Evolutionary conservation across 2,329 filamentous ascomycete genomes (phyloP).

Genomic region (Paraphoma sp.): DNA sequence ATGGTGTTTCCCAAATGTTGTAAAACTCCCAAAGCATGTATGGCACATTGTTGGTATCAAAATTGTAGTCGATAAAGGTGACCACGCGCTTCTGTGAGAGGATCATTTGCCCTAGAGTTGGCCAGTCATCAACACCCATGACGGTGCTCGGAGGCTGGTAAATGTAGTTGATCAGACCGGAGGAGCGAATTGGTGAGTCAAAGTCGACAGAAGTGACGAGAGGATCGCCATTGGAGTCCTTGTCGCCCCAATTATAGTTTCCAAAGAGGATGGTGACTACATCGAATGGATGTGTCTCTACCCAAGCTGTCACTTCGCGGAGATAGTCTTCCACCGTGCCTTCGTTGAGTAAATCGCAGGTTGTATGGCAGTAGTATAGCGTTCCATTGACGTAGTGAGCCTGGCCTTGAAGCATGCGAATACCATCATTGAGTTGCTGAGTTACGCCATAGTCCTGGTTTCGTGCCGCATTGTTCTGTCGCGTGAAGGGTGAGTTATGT

Average conservation of each 20-base stretch:
- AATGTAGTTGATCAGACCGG: constrained; percentile 75
- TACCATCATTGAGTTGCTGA: constrained; percentile 49
- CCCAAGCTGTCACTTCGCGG: constrained; percentile 73
- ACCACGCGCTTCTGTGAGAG: constrained; percentile 46
- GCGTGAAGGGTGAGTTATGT: constrained; percentile 49
- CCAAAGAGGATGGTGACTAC: constrained; percentile 88
- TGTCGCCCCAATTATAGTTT: constrained; percentile 65
- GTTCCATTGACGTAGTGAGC: constrained; percentile 64
- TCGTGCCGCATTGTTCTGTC: constrained; percentile 41
- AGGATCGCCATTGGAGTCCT: constrained; percentile 32
- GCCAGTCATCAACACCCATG: constrained; percentile 82
- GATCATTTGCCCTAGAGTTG: constrained; percentile 72
- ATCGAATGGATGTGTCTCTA: constrained; percentile 80
- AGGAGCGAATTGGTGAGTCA: constrained; percentile 70
- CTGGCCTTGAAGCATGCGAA: constrained; percentile 64
- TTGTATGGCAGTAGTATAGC: constrained; percentile 84
- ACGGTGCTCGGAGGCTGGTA: constrained; percentile 78
- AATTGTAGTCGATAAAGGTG: constrained; percentile 55
- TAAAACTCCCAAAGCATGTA: constrained; percentile 90
- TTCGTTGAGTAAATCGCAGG: constrained; percentile 82
- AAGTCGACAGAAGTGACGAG: constrained; percentile 71
- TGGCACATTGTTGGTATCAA: constrained; percentile 78
- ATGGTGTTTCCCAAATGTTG: constrained; percentile 91
- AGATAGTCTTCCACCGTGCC: constrained; percentile 82
- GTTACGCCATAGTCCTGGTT: constrained; percentile 48